phyloP scores from a whole-genome alignment of 352 stramenopile genomes.

The Vaucheria bursata region DNA sequence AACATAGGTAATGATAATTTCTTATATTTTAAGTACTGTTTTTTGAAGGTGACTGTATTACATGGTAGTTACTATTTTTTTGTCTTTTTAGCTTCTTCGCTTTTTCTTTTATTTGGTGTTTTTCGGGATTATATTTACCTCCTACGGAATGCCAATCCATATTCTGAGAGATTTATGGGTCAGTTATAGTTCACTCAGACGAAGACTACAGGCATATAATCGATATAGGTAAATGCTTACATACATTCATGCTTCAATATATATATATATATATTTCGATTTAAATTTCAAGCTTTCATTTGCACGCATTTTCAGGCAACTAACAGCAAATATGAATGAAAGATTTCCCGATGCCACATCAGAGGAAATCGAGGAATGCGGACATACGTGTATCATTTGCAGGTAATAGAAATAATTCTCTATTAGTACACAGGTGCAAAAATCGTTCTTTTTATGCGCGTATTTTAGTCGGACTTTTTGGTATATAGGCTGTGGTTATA shows the following conservation, averaged over 20 bases:
- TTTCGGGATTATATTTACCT: slow-evolving; percentile 93
- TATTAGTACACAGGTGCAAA: no score
- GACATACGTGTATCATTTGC: slow-evolving; percentile 91
- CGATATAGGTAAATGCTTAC: slow-evolving; percentile 44
- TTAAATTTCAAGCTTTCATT: no score
- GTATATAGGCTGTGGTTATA: no score
- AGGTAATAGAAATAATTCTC: no score
- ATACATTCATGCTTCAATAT: background rate
- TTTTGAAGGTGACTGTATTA: no score
- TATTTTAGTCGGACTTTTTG: no score
- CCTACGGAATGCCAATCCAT: slow-evolving; percentile 89
- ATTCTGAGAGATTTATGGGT: slow-evolving; percentile 93
- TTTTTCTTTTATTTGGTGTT: slow-evolving; percentile 94
- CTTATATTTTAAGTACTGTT: no score
- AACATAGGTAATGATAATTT: no score
- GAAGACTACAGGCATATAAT: slow-evolving; percentile 57
- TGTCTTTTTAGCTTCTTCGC: slow-evolving; percentile 85
- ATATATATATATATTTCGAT: background rate
- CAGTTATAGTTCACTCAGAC: slow-evolving; percentile 60
- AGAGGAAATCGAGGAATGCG: slow-evolving; percentile 82
- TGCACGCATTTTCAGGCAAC: no score
- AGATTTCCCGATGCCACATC: slow-evolving; percentile 83
- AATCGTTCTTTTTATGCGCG: no score
- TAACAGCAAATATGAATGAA: slow-evolving; percentile 89
- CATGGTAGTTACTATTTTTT: no score